Percentiles rank a stretch among this genome's conserved stretches.
Evolutionary conservation across 2,329 filamentous ascomycete genomes (phyloP).

Genomic region (Cordyceps fumosorosea): DNA sequence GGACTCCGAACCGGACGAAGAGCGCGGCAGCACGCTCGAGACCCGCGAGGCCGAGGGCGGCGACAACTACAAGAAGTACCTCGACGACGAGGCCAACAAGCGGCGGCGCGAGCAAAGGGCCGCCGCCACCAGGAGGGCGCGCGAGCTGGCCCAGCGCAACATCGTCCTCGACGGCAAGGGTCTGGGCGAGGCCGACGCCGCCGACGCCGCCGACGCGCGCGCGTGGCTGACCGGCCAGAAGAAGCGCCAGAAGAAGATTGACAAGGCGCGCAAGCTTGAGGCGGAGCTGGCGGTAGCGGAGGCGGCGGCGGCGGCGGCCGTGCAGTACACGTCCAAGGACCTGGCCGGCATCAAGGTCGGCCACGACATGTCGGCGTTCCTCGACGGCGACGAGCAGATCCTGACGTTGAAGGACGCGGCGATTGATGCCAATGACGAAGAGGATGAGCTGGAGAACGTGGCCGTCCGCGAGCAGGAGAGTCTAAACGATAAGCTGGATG

Average conservation of each 20-base stretch:
- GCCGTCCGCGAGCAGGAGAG: conserved; percentile 65
- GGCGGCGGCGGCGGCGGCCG: conserved; percentile 52
- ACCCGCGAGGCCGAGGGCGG: conserved; percentile 66
- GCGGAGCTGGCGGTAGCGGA: conserved; percentile 75
- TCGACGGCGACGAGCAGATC: conserved; percentile 79
- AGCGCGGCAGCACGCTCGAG: conserved; percentile 76
- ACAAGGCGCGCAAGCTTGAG: conserved; percentile 63
- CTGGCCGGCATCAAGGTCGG: conserved; percentile 86
- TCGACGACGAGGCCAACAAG: conserved; percentile 70
- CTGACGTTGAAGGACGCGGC: conserved; percentile 91
- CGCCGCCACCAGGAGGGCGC: conserved; percentile 79
- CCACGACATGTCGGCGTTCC: conserved; percentile 76
- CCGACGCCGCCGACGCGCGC: conserved; percentile 66
- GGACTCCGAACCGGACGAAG: conserved; percentile 48
- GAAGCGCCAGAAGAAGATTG: conserved; percentile 89
- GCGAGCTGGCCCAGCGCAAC: conserved; percentile 73
- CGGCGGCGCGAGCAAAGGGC: conserved; percentile 71
- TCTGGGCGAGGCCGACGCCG: conserved; percentile 67
- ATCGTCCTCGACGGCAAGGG: conserved; percentile 74
- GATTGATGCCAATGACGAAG: conserved; percentile 66
- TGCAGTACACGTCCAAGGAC: conserved; percentile 76
- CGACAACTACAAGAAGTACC: conserved; percentile 62
- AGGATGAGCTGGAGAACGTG: conserved; percentile 73
- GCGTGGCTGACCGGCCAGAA: conserved; percentile 85
- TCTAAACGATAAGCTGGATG: conserved; percentile 66